Evolutionary conservation across 1,139 yeast genomes (phyloP).

Genomic region (Lodderomyces beijingensis): DNA sequence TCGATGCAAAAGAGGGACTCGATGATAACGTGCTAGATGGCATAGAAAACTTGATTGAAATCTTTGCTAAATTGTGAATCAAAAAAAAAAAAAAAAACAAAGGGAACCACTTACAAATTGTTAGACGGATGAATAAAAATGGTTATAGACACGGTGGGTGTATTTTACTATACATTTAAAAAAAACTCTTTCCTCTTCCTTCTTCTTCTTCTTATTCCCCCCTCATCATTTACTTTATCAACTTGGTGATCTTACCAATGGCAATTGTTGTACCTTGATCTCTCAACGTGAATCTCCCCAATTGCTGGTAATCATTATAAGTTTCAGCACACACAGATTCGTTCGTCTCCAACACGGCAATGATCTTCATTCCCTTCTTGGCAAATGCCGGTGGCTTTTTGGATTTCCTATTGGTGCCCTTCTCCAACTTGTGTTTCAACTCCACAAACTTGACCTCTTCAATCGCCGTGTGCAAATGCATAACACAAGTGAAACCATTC

Average conservation of each 20-base stretch:
- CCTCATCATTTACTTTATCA: slow-evolving; percentile 37
- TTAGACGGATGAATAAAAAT: no score
- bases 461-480: slow-evolving; percentile 98
- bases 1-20: slow-evolving; percentile 55
- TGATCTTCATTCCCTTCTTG: slow-evolving; percentile 97
- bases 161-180: neutral
- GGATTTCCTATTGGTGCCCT: slow-evolving; percentile 93
- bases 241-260: slow-evolving; percentile 89
- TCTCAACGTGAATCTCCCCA: slow-evolving; percentile 96
- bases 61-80: slow-evolving; percentile 22
- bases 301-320: slow-evolving; percentile 85
- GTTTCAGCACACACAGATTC: slow-evolving; percentile 93
- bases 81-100: no score
- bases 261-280: slow-evolving; percentile 98
- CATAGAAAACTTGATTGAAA: slow-evolving; percentile 50
- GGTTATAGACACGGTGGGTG: neutral
- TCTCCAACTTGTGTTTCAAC: slow-evolving; percentile 88
- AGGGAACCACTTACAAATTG: no score
- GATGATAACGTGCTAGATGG: slow-evolving; percentile 72
- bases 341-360: slow-evolving; percentile 80
- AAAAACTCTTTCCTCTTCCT: neutral
- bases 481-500: slow-evolving; percentile 94
- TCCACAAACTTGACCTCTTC: slow-evolving; percentile 86
- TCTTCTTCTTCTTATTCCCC: neutral
- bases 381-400: slow-evolving; percentile 98